Evolutionary conservation across 257 asterid species (phyloP), one percentile per base, ranked within the genome.

Genomic region (Solanum clarkiae): DNA sequence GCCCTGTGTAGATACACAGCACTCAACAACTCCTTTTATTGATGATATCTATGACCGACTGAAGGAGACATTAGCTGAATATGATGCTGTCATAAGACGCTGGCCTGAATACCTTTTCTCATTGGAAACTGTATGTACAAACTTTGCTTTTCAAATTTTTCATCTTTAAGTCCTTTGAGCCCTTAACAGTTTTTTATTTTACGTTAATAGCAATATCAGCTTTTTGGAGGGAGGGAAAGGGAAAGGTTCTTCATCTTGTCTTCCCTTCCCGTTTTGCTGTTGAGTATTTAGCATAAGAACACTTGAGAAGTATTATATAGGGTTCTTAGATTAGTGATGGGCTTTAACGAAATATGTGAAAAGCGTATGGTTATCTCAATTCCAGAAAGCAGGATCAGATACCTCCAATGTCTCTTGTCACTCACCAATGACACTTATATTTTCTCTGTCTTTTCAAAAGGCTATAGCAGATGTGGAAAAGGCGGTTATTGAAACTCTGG

Each of bases 401-500:
- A 14, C 26, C 10, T 81, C 45, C 32, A 6, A 40, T 10, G 66
- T 44, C 59, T 29, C 66, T 82, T 63, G 7, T 63, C 29, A 24
- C 57, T 60, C 79, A 2, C 65, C 53, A 53, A 79, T 6, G 26
- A 26, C 47, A 79, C 47, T 26, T 5, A 5, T 5, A 54, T n/a
- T 42, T 26, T 51, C 13, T 22, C 42, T 40, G 5, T 80, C 85
- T 36, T 84, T 29, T 80, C 69, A 55, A 88, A 72, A 95, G 98
- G 95, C 98, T 82, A 91, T 95, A 80, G 94, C 97, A 65, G 99
- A 95, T 89, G 94, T 96, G 24, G 99, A 96, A 92, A 96, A 93
- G 91, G 93, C 97, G 1, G 92, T 92, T 44, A 88, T 95, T 60
- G 99, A 95, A 80, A 90, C 97, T 89, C 86, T 96, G 93, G 99